phyloP scores from a whole-genome alignment of 192 early-diverging fungal species.

The Entomortierella lignicola region DNA sequence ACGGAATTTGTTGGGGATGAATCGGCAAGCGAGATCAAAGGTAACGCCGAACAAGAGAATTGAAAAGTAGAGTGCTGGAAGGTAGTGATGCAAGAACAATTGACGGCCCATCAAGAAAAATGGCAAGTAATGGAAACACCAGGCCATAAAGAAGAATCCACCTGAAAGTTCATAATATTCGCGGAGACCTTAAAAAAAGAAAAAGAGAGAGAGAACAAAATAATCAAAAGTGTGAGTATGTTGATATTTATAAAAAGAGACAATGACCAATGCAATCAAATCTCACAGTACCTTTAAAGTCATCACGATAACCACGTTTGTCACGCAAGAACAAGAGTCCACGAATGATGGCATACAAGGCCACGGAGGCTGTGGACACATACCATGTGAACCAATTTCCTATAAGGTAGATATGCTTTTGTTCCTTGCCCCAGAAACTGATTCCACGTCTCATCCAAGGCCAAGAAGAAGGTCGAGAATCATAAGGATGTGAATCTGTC shows the following conservation, averaged over 20 bases:
- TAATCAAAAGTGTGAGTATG: background rate
- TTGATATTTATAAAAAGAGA: background rate
- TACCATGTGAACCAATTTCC: constrained; percentile 93
- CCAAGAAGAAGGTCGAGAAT: constrained; percentile 91
- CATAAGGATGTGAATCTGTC: constrained; percentile 92
- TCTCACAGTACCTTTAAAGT: constrained; percentile 47
- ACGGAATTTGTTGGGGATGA: constrained; percentile 64
- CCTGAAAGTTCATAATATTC: constrained; percentile 68
- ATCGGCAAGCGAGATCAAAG: constrained; percentile 80
- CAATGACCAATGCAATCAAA: too few species aligned
- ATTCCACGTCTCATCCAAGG: constrained; percentile 88
- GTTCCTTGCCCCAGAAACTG: constrained; percentile 81
- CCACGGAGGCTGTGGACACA: constrained; percentile 71
- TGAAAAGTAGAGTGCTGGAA: constrained; percentile 92
- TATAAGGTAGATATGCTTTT: constrained; percentile 87
- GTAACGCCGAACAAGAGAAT: constrained; percentile 77
- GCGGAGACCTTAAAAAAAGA: constrained; percentile 52
- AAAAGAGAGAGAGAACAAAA: constrained; percentile 47
- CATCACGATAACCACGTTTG: constrained; percentile 64
- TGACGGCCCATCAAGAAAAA: constrained; percentile 93
- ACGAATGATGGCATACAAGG: constrained; percentile 68
- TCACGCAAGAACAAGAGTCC: constrained; percentile 65
- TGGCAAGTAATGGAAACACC: constrained; percentile 87
- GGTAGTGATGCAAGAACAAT: constrained; percentile 94
- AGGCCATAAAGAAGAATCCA: constrained; percentile 79